Percentiles rank a stretch among this genome's conserved stretches.
Conservation (phyloP, 31 red algal genomes). For the Porphyra umbilicalis region DNA sequence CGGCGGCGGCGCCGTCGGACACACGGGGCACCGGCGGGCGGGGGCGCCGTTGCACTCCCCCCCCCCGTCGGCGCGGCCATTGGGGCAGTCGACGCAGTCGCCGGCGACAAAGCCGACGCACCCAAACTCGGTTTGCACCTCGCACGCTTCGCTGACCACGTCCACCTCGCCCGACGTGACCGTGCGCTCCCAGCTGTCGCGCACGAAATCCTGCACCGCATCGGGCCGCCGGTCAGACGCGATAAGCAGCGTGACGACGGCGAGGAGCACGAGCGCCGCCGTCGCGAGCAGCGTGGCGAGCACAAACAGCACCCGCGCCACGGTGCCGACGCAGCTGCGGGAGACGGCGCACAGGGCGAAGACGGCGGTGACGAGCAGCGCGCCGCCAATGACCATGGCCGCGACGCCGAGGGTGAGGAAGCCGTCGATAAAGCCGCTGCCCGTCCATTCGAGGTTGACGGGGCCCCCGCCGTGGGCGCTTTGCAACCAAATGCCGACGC, state of each 20-base stretch:
- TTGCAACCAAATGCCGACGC: conserved; percentile 43
- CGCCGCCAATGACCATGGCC: conserved; percentile 25
- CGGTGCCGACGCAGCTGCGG: conserved; percentile 19
- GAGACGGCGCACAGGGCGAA: conserved; percentile 20
- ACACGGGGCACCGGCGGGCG: background rate
- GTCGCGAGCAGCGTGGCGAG: conserved; percentile 24
- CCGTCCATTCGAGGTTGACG: conserved; percentile 28
- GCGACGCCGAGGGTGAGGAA: conserved; percentile 27
- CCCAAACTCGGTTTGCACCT: conserved; percentile 9
- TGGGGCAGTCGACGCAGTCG: conserved; percentile 18
- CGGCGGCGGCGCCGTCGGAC: background rate
- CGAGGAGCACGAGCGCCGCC: conserved; percentile 8
- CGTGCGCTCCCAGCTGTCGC: conserved; percentile 22
- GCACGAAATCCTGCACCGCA: background rate
- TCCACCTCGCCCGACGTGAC: background rate
- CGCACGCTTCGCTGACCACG: conserved; percentile 12
- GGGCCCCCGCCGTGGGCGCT: conserved; percentile 34
- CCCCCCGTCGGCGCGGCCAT: background rate
- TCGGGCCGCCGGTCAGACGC: conserved; percentile 1
- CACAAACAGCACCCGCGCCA: conserved; percentile 36
- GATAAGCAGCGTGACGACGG: conserved; percentile 19
- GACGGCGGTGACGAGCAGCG: conserved; percentile 32
- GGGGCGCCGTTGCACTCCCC: too few relatives aligned
- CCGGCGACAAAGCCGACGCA: conserved; percentile 36
- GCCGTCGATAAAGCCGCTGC: conserved; percentile 11